These are phyloP conservation scores for Cercophora scortea DNA, from an alignment of 495 filamentous ascomycete species.

Conservation along the genomic window DNA sequence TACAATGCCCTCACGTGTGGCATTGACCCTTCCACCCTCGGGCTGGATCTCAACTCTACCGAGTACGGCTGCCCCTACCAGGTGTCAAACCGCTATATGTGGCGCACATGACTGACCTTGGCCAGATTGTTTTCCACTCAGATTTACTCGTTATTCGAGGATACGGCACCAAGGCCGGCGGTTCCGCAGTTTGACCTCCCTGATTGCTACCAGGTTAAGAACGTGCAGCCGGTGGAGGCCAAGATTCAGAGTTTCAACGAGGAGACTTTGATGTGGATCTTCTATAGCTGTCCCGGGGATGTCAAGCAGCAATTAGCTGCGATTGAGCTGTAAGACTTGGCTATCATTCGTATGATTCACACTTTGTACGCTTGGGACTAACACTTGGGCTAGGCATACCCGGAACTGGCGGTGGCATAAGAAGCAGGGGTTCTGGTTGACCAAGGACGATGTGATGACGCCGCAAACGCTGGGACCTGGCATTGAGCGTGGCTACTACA, in stretches of 20 bases:
- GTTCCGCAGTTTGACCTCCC: conserved; percentile 74
- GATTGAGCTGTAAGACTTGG: conserved; percentile 55
- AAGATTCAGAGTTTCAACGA: conserved; percentile 80
- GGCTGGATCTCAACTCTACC: conserved; percentile 68
- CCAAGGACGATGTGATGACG: conserved; percentile 70
- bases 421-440: conserved; percentile 80
- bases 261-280: conserved; percentile 89
- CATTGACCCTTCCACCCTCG: conserved; percentile 68
- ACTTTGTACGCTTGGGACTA: too few species aligned
- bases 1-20: conserved; percentile 67
- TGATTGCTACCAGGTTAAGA: conserved; percentile 78
- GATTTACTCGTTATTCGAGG: conserved; percentile 61
- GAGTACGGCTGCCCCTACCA: conserved; percentile 48
- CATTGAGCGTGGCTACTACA: conserved; percentile 78
- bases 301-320: conserved; percentile 80
- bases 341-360: too few species aligned
- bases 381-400: conserved; percentile 24
- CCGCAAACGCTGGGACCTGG: conserved; percentile 58
- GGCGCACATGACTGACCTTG: conserved; percentile 1
- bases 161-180: conserved; percentile 58
- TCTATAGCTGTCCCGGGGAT: conserved; percentile 82
- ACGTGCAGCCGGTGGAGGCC: conserved; percentile 70
- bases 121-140: conserved; percentile 34
- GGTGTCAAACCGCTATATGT: neutral
- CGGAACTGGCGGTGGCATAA: conserved; percentile 95